Evolutionary conservation across 345 rosid genomes (phyloP).

Genomic region (Sonneratia alba): DNA sequence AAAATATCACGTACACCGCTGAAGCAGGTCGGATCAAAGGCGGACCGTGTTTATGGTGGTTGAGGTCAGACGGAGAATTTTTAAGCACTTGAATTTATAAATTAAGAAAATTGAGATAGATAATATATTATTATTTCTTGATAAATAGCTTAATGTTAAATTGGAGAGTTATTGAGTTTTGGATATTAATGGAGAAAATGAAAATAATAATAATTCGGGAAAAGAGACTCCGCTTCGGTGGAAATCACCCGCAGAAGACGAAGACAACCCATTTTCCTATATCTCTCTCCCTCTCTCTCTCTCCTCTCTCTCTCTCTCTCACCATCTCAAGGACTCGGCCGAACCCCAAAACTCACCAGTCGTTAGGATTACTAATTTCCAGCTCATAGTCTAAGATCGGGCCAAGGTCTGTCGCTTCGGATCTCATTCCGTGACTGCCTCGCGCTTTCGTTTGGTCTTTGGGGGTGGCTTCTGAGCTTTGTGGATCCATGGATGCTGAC

Average conservation of each 20-base stretch:
- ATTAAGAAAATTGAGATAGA: too few species aligned
- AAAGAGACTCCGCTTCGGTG: background rate
- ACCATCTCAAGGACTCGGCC: background rate
- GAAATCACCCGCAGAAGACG: slow-evolving; percentile 5
- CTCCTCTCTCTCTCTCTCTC: background rate
- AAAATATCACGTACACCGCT: too few species aligned
- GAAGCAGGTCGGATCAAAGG: too few species aligned
- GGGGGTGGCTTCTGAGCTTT: background rate
- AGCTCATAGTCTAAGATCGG: background rate
- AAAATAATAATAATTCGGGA: background rate
- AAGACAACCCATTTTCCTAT: background rate
- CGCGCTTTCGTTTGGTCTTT: background rate
- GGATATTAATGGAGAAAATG: too few species aligned
- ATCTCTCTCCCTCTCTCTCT: background rate
- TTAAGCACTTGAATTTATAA: too few species aligned
- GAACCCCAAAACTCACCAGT: background rate
- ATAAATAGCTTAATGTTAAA: too few species aligned
- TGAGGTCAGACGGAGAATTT: too few species aligned
- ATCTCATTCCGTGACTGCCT: background rate
- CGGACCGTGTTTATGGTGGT: too few species aligned
- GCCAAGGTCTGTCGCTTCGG: background rate
- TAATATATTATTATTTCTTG: too few species aligned
- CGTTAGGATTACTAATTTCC: background rate
- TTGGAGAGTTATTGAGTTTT: too few species aligned
- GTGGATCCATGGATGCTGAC: slow-evolving; percentile 63